These are phyloP conservation scores for Termitomyces eurrhizus DNA, from an alignment of 768 basidiomycete genomes.

Conservation along the genomic window DNA sequence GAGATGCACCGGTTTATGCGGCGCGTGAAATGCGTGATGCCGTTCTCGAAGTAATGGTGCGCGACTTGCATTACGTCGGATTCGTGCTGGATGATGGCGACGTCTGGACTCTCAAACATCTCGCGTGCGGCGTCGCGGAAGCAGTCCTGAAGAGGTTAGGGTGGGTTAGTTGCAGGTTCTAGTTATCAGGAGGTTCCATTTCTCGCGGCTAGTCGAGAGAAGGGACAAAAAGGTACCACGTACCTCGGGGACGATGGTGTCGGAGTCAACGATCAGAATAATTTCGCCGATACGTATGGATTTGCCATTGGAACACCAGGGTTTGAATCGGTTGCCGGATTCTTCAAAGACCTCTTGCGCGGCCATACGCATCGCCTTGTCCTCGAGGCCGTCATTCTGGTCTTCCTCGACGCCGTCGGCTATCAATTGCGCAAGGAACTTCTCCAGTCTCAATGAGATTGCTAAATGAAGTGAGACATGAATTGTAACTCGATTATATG, in stretches of 20 bases:
- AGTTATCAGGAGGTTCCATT: too few relatives aligned
- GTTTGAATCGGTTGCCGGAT: slow-evolving; percentile 47
- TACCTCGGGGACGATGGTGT: slow-evolving; percentile 72
- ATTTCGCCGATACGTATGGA: slow-evolving; percentile 73
- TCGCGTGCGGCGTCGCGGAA: slow-evolving; percentile 88
- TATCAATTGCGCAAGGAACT: slow-evolving; percentile 43
- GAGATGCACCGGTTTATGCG: slow-evolving; percentile 82
- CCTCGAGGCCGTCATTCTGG: slow-evolving; percentile 55
- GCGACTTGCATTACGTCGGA: slow-evolving; percentile 90
- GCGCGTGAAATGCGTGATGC: slow-evolving; percentile 86
- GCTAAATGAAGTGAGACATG: slow-evolving; percentile 18
- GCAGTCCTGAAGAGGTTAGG: slow-evolving; percentile 50
- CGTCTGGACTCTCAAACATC: slow-evolving; percentile 71
- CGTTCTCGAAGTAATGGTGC: slow-evolving; percentile 87
- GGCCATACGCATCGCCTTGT: slow-evolving; percentile 68
- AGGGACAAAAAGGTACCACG: not conserved
- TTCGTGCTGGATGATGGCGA: slow-evolving; percentile 89
- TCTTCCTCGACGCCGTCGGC: slow-evolving; percentile 38
- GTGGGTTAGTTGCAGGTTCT: not conserved
- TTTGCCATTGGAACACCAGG: slow-evolving; percentile 76
- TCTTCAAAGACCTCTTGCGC: slow-evolving; percentile 69
- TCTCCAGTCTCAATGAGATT: slow-evolving; percentile 60
- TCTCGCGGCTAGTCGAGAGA: not conserved
- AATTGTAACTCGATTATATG: not conserved
- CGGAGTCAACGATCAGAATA: slow-evolving; percentile 79